Conservation (phyloP, 2,329 filamentous ascomycete species). For the Phaeosphaeriaceae sp. region DNA sequence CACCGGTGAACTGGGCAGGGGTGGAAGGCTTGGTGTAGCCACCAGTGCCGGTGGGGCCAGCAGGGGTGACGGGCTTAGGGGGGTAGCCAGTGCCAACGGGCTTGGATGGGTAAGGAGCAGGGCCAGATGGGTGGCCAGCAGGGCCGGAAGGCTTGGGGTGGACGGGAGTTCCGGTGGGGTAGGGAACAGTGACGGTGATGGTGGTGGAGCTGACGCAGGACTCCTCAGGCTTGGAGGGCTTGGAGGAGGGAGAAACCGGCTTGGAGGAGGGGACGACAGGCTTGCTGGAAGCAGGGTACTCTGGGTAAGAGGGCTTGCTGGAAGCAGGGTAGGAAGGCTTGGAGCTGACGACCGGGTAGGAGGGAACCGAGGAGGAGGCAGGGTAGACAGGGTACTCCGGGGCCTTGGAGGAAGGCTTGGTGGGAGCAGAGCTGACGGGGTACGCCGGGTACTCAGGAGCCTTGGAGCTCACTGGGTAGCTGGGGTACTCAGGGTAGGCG, state of each 20-base stretch:
- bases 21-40: slow-evolving; percentile 39
- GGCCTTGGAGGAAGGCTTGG: slow-evolving; percentile 8
- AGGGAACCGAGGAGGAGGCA: slow-evolving; percentile 1
- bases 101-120: slow-evolving; percentile 22
- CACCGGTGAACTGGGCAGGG: slow-evolving; percentile 47
- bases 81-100: slow-evolving; percentile 31
- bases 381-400: slow-evolving; percentile 19
- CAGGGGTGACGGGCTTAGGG: slow-evolving; percentile 16
- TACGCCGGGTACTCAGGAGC: slow-evolving; percentile 15
- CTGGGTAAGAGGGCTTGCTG: slow-evolving; percentile 7
- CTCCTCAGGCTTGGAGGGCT: slow-evolving; percentile 17
- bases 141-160: slow-evolving; percentile 28
- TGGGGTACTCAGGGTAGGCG: slow-evolving; percentile 14
- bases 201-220: slow-evolving; percentile 52
- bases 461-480: slow-evolving; percentile 20
- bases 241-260: slow-evolving; percentile 4
- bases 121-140: slow-evolving; percentile 25
- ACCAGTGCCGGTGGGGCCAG: slow-evolving; percentile 33
- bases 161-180: slow-evolving; percentile 48
- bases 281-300: slow-evolving; percentile 5
- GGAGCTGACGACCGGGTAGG: not conserved
- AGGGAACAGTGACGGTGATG: slow-evolving; percentile 51
- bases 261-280: slow-evolving; percentile 7
- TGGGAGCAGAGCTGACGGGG: slow-evolving; percentile 2
- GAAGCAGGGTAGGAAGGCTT: slow-evolving; percentile 11